Evolutionary conservation across 106 monocot genomes (phyloP), one percentile per base, ranked within the genome.

Genomic region (Platanthera guangdongensis): DNA sequence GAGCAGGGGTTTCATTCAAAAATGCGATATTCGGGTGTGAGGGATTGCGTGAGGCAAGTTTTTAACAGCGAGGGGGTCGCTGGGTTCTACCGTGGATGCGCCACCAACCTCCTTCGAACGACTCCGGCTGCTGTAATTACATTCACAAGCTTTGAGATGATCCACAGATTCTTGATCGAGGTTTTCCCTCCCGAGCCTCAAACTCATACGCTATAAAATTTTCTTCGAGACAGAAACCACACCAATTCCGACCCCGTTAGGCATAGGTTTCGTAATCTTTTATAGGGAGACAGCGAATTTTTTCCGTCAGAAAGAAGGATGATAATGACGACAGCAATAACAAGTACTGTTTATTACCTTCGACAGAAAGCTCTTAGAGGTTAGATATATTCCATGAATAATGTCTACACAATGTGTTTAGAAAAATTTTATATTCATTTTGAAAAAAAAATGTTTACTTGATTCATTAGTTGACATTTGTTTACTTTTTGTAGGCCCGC

Each of bases 81-180:
- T 73, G 95, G 95, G 4, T 95, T 95, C 76, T 95, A 95, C 79
- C 86, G 86, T 64, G 95, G 95, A 10, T 95, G 92, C 74, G 92
- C 92, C 9, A 90, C 92, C 14, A 95, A 95, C 80, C 75, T 95
- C 53, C 69, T 95, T 45, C 74, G 95, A 32, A 92, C 95, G 5
- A 92, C 92, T 18, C 95, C 95, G 18, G 92, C 95, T 13, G 95
- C 95, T 75, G 88, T 86, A 15, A 92, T 92, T 57, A 95, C 95
- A 11, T 95, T 95, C 81, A 95, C 95, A 9, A 95, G 92, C 81
- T 95, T 92, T 74, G 95, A 95, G 83, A 92, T 95, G 95, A 92
- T 92, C 19, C 95, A 95, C 53, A 82, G 95, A 85, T 88, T 78
- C 52, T 79, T 95, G 47, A 65, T 88, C 22, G 46, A 75, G 57